phyloP scores from a whole-genome alignment of 2,329 filamentous ascomycete genomes.

The Leptographium galeiforme region DNA sequence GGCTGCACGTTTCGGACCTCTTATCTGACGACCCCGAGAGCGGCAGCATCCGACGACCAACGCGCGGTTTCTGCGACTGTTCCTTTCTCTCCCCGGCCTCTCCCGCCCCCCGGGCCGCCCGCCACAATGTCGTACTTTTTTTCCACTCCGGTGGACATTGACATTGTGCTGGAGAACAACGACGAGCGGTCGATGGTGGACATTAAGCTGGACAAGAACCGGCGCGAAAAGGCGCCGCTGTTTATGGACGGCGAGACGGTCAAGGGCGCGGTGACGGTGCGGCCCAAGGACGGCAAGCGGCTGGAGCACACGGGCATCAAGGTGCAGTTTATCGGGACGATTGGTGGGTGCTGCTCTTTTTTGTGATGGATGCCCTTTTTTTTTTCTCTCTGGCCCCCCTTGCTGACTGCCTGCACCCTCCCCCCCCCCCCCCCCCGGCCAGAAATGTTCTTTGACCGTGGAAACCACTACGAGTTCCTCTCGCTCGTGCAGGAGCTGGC shows the following conservation, averaged over 20 bases:
- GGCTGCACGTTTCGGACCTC: too few relatives aligned
- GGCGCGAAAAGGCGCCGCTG: slow-evolving; percentile 88
- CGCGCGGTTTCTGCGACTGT: background rate
- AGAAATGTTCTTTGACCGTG: slow-evolving; percentile 99
- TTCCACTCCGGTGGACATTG: slow-evolving; percentile 95
- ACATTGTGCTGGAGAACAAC: slow-evolving; percentile 90
- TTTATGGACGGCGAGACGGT: slow-evolving; percentile 98
- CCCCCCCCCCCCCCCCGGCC: slow-evolving; percentile 5
- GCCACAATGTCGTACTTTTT: slow-evolving; percentile 88
- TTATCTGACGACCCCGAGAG: too few relatives aligned
- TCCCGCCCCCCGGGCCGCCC: background rate
- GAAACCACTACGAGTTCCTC: slow-evolving; percentile 98
- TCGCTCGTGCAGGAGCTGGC: slow-evolving; percentile 94
- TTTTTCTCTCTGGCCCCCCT: background rate
- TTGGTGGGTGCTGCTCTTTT: slow-evolving; percentile 45
- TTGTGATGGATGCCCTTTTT: background rate
- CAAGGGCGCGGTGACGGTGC: slow-evolving; percentile 86
- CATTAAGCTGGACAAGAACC: slow-evolving; percentile 96
- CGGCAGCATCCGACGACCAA: background rate
- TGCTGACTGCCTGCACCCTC: too few relatives aligned
- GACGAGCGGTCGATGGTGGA: slow-evolving; percentile 93
- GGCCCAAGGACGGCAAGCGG: slow-evolving; percentile 95
- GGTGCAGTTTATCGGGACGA: slow-evolving; percentile 97
- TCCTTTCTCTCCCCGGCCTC: background rate
- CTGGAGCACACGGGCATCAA: slow-evolving; percentile 98